These are phyloP conservation scores for Candida palmyrensis DNA, from an alignment of 805 yeast species.

Conservation along the genomic window DNA sequence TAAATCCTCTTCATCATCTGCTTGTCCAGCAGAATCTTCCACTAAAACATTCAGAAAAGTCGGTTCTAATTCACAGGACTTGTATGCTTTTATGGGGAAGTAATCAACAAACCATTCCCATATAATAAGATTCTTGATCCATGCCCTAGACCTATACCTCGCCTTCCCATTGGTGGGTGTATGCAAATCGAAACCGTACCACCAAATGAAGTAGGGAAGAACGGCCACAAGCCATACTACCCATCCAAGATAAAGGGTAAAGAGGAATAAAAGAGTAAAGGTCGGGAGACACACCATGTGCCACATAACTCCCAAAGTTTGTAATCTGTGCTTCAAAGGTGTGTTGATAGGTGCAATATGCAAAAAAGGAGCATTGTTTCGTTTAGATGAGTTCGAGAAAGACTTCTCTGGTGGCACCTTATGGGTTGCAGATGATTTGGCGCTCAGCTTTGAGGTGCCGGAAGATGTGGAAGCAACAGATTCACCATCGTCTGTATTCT, in stretches of 20 bases:
- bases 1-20: slow-evolving; percentile 36
- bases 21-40: slow-evolving; percentile 17
- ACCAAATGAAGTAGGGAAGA: slow-evolving; percentile 54
- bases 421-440: slow-evolving; percentile 1
- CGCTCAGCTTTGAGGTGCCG: background rate
- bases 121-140: slow-evolving; percentile 50
- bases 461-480: background rate
- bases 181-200: slow-evolving; percentile 52
- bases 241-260: slow-evolving; percentile 41
- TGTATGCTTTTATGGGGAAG: slow-evolving; percentile 73
- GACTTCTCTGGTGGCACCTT: background rate
- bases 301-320: slow-evolving; percentile 66
- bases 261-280: slow-evolving; percentile 48
- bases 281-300: slow-evolving; percentile 69
- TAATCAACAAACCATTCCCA: slow-evolving; percentile 75
- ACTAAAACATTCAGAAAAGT: slow-evolving; percentile 47
- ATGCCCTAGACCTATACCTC: slow-evolving; percentile 47
- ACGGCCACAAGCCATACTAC: slow-evolving; percentile 67
- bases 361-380: slow-evolving; percentile 10
- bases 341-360: slow-evolving; percentile 52
- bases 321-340: slow-evolving; percentile 53
- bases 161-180: slow-evolving; percentile 75
- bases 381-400: background rate
- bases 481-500: background rate
- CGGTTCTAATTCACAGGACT: slow-evolving; percentile 66